Percentiles rank a stretch among this genome's conserved stretches.
Evolutionary conservation across 169 alveolate species (phyloP).

Genomic region (Plasmodium gallinaceum): DNA sequence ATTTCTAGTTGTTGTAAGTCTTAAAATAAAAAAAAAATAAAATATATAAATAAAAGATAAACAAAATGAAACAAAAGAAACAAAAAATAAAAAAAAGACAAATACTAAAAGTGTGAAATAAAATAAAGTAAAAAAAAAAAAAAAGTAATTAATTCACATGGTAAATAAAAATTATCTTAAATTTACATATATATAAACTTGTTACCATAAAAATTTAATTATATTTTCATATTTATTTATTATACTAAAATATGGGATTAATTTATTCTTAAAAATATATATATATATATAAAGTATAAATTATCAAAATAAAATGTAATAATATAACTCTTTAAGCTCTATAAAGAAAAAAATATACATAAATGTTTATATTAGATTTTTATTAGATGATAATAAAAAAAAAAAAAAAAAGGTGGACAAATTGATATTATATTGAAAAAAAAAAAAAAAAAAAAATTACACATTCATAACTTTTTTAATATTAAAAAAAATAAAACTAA

Average conservation of each 20-base stretch:
- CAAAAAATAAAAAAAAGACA: not conserved
- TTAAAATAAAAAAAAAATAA: not conserved
- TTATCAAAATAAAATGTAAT: no score
- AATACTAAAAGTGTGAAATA: not conserved
- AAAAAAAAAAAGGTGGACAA: no score
- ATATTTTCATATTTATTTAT: not conserved
- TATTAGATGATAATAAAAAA: no score
- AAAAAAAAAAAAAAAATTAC: no score
- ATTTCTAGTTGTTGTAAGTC: not conserved
- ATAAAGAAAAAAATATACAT: no score
- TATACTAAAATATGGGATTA: not conserved
- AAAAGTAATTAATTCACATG: no score
- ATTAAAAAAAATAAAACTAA: no score
- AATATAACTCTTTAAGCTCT: no score
- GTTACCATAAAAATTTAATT: not conserved
- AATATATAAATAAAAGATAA: not conserved
- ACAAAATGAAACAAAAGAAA: not conserved
- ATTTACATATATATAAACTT: not conserved
- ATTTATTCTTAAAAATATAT: slow-evolving; percentile 4
- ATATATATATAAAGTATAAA: not conserved
- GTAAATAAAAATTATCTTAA: no score
- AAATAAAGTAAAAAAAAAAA: not conserved
- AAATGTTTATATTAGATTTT: no score
- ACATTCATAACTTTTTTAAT: no score
- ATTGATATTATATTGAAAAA: no score